Evolutionary conservation across 78 protist species (phyloP).

Genomic region (Dictyostelium purpureum): DNA sequence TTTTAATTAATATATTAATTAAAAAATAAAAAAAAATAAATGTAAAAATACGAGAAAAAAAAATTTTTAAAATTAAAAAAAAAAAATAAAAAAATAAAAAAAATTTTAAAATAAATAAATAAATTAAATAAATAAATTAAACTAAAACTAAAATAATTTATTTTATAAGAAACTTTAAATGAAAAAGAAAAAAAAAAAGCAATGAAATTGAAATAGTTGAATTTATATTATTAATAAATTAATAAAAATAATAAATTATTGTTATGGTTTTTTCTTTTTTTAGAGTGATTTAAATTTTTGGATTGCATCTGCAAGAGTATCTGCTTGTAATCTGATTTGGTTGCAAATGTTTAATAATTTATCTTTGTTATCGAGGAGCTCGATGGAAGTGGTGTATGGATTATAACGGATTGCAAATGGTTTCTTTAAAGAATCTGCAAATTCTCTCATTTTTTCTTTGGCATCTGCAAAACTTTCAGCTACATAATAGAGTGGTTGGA

Average conservation of each 20-base stretch:
- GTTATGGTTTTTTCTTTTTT: not conserved
- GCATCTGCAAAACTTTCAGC: conserved; percentile 92
- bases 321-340: conserved; percentile 31
- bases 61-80: not conserved
- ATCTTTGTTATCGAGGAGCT: conserved; percentile 64
- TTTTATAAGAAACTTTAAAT: too few species aligned
- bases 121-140: not conserved
- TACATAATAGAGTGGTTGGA: conserved; percentile 95
- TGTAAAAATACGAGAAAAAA: too few species aligned
- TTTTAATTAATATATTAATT: not conserved
- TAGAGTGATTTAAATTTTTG: not conserved
- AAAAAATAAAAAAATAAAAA: not conserved
- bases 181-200: not conserved
- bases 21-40: not conserved
- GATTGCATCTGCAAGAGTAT: conserved; percentile 3
- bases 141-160: too few species aligned
- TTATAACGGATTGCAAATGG: conserved; percentile 88
- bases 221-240: too few species aligned
- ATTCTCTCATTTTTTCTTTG: conserved; percentile 74
- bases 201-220: too few species aligned
- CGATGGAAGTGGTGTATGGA: conserved; percentile 79
- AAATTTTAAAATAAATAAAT: not conserved
- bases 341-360: conserved; percentile 48
- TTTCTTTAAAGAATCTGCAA: conserved; percentile 53
- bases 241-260: not conserved